Base-by-base conservation (phyloP, 805 yeast genomes). In the Kodamaea kakaduensis region DNA sequence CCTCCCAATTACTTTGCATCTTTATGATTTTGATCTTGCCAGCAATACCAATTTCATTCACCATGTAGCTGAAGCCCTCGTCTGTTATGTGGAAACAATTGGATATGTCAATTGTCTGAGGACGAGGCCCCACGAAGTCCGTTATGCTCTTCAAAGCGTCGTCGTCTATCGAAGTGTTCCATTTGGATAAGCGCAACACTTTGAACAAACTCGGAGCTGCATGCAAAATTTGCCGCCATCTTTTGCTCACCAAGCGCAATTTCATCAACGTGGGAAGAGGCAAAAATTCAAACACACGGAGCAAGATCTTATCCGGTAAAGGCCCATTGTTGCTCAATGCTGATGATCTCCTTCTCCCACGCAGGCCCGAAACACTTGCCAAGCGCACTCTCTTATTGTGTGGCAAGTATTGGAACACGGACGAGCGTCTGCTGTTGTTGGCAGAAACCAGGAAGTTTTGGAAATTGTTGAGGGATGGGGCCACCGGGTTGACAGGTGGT, bases 11-110 rank as follows among this genome's bases (percentile, higher is more conserved):
- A 10, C 84, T 76, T 42, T 66, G 68, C 87, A 83, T 80, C 41
- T 67, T 70, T 32, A 84, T 59, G 7, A 59, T 57, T 35, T 65
- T 63, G 29, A 84, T 70, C 20, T 68, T 65, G 3, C 87, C 87
- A 25, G 76, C 52, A 46, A 80, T 77, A 2, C 88, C 88, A 36
- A 81, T 69, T 45, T 81, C 84, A 47, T 77, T 81, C 14, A 83
- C 77, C 66, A 84, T 64, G 48, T 77, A 78, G 29, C 78, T 71
- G 54, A 84, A 84, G 0, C 89, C 87, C 42, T 72, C 80, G 53
- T 83, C 89, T 0, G 89, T 81, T 6, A 84, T 66, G 52, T 84
- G 89, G 61, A 78, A 83, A 51, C 93, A 84, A 52, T 78, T 78
- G 15, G 87, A 77, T 12, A 84, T 69, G 47, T 82, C 73, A 29